These are phyloP conservation scores for Colletotrichum cereale DNA, from an alignment of 2,329 filamentous ascomycete species.

Conservation along the genomic window DNA sequence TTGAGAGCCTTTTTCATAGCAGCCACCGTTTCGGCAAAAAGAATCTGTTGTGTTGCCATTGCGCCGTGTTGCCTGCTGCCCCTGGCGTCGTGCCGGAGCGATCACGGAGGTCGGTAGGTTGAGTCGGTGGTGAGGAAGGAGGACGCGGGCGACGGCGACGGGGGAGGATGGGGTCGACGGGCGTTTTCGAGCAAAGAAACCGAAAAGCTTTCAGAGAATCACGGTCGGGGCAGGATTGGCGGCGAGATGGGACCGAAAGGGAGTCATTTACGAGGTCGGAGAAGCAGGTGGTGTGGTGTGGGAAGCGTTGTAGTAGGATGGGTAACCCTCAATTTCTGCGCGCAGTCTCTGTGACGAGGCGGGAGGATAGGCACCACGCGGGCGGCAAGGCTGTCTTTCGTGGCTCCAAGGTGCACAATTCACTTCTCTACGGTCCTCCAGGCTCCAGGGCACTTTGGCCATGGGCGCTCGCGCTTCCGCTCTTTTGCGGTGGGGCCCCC, in stretches of 20 bases:
- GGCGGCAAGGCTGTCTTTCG: slow-evolving; percentile 40
- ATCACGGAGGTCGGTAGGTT: slow-evolving; percentile 21
- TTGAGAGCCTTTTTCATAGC: slow-evolving; percentile 78
- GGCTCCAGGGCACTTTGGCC: slow-evolving; percentile 24
- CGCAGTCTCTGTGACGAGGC: slow-evolving; percentile 40
- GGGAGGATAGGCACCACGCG: slow-evolving; percentile 39
- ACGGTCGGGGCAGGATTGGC: not conserved
- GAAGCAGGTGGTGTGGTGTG: slow-evolving; percentile 27
- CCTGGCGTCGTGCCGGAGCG: slow-evolving; percentile 30
- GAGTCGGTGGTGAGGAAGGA: slow-evolving; percentile 17
- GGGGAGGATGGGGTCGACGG: not conserved
- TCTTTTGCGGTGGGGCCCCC: slow-evolving; percentile 12
- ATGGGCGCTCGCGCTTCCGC: slow-evolving; percentile 8
- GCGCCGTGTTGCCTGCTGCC: slow-evolving; percentile 23
- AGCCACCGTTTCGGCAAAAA: slow-evolving; percentile 75
- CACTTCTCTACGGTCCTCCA: slow-evolving; percentile 20
- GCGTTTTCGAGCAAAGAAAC: slow-evolving; percentile 9
- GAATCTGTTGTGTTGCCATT: slow-evolving; percentile 68
- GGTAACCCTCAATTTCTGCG: slow-evolving; percentile 42
- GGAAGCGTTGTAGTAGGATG: slow-evolving; percentile 28
- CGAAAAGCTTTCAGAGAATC: not conserved
- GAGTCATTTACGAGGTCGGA: slow-evolving; percentile 28
- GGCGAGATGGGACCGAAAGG: slow-evolving; percentile 5
- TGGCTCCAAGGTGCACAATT: slow-evolving; percentile 12
- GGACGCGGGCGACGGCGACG: slow-evolving; percentile 7